phyloP scores from a whole-genome alignment of 106 monocot species.

The Dioscorea dumetorum region DNA sequence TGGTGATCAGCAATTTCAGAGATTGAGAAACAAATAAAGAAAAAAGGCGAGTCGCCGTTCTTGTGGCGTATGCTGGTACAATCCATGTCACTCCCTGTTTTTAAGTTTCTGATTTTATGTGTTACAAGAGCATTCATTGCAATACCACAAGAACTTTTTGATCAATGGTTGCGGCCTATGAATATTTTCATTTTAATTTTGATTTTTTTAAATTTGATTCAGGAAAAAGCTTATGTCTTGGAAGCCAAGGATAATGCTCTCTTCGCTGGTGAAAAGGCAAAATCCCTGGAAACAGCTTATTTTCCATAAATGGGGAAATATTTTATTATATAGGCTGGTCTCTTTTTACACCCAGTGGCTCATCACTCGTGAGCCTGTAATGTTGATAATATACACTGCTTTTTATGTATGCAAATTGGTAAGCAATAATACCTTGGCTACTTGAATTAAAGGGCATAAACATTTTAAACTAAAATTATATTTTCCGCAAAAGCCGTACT shows the following conservation, averaged over 20 bases:
- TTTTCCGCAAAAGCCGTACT: too few relatives aligned
- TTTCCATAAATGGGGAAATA: constrained; percentile 17
- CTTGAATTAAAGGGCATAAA: too few relatives aligned
- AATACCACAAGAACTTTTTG: not conserved
- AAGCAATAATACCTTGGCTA: too few relatives aligned
- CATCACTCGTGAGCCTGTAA: too few relatives aligned
- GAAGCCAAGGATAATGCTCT: constrained; percentile 25
- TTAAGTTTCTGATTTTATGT: not conserved
- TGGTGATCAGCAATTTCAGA: constrained; percentile 37
- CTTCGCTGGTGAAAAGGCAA: constrained; percentile 36
- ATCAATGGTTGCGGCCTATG: not conserved
- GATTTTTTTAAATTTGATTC: not conserved
- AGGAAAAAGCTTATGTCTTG: constrained; percentile 54
- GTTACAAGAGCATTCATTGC: not conserved
- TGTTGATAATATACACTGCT: too few relatives aligned
- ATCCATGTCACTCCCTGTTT: not conserved
- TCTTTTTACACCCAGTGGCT: too few relatives aligned
- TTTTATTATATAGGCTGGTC: too few relatives aligned
- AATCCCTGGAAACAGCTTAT: constrained; percentile 39
- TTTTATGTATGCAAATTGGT: too few relatives aligned
- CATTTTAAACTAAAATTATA: too few relatives aligned
- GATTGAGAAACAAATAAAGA: constrained; percentile 39
- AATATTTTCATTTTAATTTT: not conserved
- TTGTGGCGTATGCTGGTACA: constrained; percentile 77
- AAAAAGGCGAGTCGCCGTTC: constrained; percentile 49